phyloP scores from a whole-genome alignment of 352 stramenopile genomes.

The Phytophthora sansomeana region DNA sequence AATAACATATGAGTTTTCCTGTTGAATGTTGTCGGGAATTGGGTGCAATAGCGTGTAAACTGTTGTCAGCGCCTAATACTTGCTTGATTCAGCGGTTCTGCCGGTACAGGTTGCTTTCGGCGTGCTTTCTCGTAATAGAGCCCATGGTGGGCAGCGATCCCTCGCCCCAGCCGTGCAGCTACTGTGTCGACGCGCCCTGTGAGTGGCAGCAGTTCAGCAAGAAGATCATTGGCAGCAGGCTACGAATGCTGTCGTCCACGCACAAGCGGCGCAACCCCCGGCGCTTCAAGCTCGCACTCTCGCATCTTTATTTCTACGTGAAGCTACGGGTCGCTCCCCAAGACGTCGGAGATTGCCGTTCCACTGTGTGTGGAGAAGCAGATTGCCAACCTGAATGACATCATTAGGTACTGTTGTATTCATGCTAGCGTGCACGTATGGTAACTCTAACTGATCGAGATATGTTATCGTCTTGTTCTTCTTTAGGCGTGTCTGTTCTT shows the following conservation, averaged over 20 bases:
- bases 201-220: too few species aligned
- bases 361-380: conserved; percentile 4
- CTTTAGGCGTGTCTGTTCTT: too few species aligned
- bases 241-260: background rate
- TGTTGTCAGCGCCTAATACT: too few species aligned
- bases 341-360: background rate
- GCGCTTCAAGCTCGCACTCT: background rate
- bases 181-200: background rate
- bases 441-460: conserved; percentile 8
- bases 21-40: too few species aligned
- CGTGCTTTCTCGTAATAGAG: too few species aligned
- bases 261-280: background rate
- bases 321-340: background rate
- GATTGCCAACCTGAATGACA: background rate
- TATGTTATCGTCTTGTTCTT: background rate
- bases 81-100: too few species aligned
- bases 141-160: too few species aligned
- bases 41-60: too few species aligned
- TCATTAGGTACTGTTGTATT: background rate
- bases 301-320: conserved; percentile 1
- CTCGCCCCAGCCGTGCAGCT: background rate
- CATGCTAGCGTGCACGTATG: background rate
- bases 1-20: too few species aligned
- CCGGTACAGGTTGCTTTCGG: too few species aligned
- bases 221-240: too few species aligned